These are phyloP conservation scores for Yamadazyma pseudoaaseri DNA, from an alignment of 1,139 yeast species.

Conservation along the genomic window DNA sequence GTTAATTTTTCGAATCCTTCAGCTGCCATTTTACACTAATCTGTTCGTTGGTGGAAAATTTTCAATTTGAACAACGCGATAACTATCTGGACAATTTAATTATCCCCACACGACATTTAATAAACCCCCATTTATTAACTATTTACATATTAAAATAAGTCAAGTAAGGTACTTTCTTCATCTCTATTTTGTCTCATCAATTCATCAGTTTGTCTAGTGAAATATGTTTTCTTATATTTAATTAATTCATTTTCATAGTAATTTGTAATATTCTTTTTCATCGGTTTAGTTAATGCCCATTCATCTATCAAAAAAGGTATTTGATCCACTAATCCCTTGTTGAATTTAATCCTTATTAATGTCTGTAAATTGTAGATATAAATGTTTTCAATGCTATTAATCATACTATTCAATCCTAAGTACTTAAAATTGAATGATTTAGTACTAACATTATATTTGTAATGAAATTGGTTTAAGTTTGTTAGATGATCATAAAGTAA, in stretches of 20 bases:
- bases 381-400: slow-evolving; percentile 11
- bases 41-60: slow-evolving; percentile 2
- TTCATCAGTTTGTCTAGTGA: slow-evolving; percentile 26
- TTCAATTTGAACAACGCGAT: slow-evolving; percentile 6
- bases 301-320: slow-evolving; percentile 31
- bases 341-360: slow-evolving; percentile 30
- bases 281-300: slow-evolving; percentile 36
- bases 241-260: slow-evolving; percentile 20
- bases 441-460: slow-evolving; percentile 18
- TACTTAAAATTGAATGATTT: slow-evolving; percentile 28
- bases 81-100: not conserved
- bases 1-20: slow-evolving; percentile 79
- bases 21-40: slow-evolving; percentile 42
- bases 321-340: slow-evolving; percentile 20
- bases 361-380: slow-evolving; percentile 27
- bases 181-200: slow-evolving; percentile 27
- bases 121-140: not conserved
- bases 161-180: slow-evolving; percentile 35
- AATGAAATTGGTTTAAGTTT: slow-evolving; percentile 21
- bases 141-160: slow-evolving; percentile 21
- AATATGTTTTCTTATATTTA: slow-evolving; percentile 23
- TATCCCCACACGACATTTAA: too few relatives aligned
- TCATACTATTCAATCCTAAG: slow-evolving; percentile 7
- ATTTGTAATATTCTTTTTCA: slow-evolving; percentile 23
- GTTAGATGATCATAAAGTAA: slow-evolving; percentile 24